Evolutionary conservation across 2,329 filamentous ascomycete species (phyloP), one percentile per base, ranked within the genome.

Genomic region (Colletotrichum sojae): DNA sequence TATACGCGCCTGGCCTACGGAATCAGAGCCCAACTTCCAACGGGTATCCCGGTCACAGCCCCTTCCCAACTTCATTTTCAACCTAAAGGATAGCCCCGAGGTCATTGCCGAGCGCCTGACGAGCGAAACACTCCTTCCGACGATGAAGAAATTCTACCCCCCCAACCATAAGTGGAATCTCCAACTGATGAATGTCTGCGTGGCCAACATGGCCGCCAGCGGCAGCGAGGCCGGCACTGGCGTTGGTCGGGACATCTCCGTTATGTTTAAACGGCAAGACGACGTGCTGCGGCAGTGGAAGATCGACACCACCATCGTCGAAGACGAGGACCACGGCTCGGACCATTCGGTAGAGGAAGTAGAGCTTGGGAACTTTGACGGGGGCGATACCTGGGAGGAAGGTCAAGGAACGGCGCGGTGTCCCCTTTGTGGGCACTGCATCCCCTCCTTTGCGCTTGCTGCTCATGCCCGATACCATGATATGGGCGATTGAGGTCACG

Each of bases 101-200:
- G 77, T 81, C 0, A 80, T 94, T 22, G 91, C 90, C 0, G 89
- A 92, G 61, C 88, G 88, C 48, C 84, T 98, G 1, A 91, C 95
- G 0, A 81, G 85, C 4, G 92, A 96, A 69, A 81, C 85, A 2
- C 78, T 97, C 18, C 73, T 94, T 3, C 88, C 89, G 0, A 87
- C 97, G 77, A 94, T 97, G 75, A 89, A 90, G 15, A 90, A 89
- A 70, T 83, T 97, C 13, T 91, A 95, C 72, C 86, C 90, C 0
- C 90, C 92, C 70, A 82, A 85, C 8, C 87, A 86, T 69, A 83
- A 85, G 9, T 97, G 93, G 92, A 93, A 95, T 73, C 80, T 98
- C 18, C 93, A 92, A 72, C 82, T 98, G 59, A 84, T 98, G 68
- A 98, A 98, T 72, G 83, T 98, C 22, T 95, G 94, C 53, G 94